Evolutionary conservation across 768 basidiomycete species (phyloP).

Genomic region (Auriscalpium vulgare): DNA sequence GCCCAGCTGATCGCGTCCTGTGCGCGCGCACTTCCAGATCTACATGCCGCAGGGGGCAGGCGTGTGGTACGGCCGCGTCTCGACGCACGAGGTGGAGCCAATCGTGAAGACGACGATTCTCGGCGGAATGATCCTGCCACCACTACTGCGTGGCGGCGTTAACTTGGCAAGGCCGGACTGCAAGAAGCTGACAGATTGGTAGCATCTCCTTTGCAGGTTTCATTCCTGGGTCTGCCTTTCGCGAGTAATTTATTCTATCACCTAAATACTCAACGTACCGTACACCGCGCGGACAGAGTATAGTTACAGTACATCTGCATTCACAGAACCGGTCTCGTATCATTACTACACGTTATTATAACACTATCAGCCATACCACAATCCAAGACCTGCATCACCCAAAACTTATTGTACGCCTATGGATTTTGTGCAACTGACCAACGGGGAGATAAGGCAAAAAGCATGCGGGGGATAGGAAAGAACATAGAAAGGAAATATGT

Average conservation of each 20-base stretch:
- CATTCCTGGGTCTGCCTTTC: background rate
- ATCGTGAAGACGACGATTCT: constrained; percentile 86
- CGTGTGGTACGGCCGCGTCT: constrained; percentile 92
- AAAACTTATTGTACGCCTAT: background rate
- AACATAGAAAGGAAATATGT: constrained; percentile 3
- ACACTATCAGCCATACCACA: background rate
- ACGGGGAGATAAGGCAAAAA: background rate
- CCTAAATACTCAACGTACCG: background rate
- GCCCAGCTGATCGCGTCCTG: background rate
- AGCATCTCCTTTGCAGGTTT: constrained; percentile 5
- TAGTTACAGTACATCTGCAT: background rate
- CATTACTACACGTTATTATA: constrained; percentile 9
- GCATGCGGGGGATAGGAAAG: background rate
- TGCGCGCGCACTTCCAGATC: constrained; percentile 41
- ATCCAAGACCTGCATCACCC: constrained; percentile 1
- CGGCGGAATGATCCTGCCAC: constrained; percentile 74
- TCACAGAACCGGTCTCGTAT: background rate
- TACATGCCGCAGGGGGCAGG: constrained; percentile 79
- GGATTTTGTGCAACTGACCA: constrained; percentile 1
- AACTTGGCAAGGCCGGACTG: constrained; percentile 69
- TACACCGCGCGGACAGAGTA: background rate
- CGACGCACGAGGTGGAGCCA: constrained; percentile 79
- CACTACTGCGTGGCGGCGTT: constrained; percentile 79
- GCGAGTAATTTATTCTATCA: background rate
- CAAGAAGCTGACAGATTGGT: constrained; percentile 69